Evolutionary conservation across 2,329 filamentous ascomycete genomes (phyloP), one percentile per base, ranked within the genome.

Genomic region (Botrytis pseudocinerea): DNA sequence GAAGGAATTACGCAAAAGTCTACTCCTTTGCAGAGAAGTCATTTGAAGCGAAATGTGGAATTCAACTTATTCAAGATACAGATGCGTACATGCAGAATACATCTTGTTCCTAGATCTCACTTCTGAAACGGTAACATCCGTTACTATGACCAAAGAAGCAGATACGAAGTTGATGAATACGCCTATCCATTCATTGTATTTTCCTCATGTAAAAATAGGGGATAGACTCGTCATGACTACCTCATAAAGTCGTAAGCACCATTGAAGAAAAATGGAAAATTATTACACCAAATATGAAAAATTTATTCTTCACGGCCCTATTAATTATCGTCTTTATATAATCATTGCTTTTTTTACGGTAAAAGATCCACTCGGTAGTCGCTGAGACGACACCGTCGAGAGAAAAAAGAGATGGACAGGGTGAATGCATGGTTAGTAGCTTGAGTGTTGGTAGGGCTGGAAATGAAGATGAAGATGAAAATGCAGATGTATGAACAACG

Each of bases 261-360:
- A 28, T 1, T n/a, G 4, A 16, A n/a, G 51, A 54, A n/a, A 28
- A 28, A 28, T 7, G 14, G 6, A 28, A 54, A n/a, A n/a, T 16
- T 54, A 54, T 54, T 54, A 54, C 51, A 7, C 25, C 25, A 28
- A 32, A 28, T 18, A 35, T 32, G 38, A n/a, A 40, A 38, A 40
- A 20, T n/a, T 25, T 38, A 28, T 18, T 51, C 48, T 32, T 48
- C 28, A 20, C 51, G 62, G 70, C 61, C 61, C 61, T 65, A 71
- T 71, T 71, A 46, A 71, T 71, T 71, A 46, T 71, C 70, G 70
- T 65, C 46, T 54, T n/a, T 71, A 35, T 46, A n/a, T 38, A 40
- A 40, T 35, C n/a, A 14, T 40, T 64, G 18, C 42, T 18, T 5
- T 22, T 46, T 40, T 42, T 32, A 22, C 63, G 35, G 32, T 12